Conservation (phyloP, 352 stramenopile species). For the Phytophthora fragariae region DNA sequence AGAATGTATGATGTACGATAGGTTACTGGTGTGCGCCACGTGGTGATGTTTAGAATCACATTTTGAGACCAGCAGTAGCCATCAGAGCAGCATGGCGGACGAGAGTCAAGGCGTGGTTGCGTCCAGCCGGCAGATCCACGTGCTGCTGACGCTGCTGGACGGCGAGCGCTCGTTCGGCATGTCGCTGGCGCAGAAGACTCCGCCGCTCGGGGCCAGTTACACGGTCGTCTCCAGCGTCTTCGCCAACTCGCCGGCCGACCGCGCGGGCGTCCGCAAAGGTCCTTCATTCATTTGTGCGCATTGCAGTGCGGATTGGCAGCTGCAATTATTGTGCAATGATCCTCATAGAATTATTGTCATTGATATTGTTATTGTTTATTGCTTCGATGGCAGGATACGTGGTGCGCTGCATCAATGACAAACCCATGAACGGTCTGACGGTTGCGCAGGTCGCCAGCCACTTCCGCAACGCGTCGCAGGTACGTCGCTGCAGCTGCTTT, state of each 20-base stretch:
- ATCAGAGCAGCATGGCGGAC: slow-evolving; percentile 6
- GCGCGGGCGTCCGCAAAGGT: slow-evolving; percentile 64
- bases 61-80: not conserved
- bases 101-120: slow-evolving; percentile 3
- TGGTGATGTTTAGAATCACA: not conserved
- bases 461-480: slow-evolving; percentile 54
- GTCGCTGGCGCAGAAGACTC: slow-evolving; percentile 55
- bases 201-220: slow-evolving; percentile 31
- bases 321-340: not conserved
- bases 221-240: slow-evolving; percentile 70
- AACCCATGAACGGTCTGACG: slow-evolving; percentile 37
- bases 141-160: slow-evolving; percentile 54
- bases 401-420: slow-evolving; percentile 49
- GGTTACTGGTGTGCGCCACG: slow-evolving; percentile 4
- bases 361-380: not conserved
- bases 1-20: not conserved
- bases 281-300: slow-evolving; percentile 12
- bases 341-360: too few relatives aligned
- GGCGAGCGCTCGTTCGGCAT: slow-evolving; percentile 76
- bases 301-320: slow-evolving; percentile 1
- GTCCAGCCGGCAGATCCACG: slow-evolving; percentile 25
- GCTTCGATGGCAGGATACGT: slow-evolving; percentile 44
- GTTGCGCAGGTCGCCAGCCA: slow-evolving; percentile 52
- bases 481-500: slow-evolving; percentile 9
- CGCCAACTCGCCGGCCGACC: slow-evolving; percentile 57